Evolutionary conservation across 192 early-diverging fungal species (phyloP), one percentile per base, ranked within the genome.

Genomic region (Haplosporangium gracile): DNA sequence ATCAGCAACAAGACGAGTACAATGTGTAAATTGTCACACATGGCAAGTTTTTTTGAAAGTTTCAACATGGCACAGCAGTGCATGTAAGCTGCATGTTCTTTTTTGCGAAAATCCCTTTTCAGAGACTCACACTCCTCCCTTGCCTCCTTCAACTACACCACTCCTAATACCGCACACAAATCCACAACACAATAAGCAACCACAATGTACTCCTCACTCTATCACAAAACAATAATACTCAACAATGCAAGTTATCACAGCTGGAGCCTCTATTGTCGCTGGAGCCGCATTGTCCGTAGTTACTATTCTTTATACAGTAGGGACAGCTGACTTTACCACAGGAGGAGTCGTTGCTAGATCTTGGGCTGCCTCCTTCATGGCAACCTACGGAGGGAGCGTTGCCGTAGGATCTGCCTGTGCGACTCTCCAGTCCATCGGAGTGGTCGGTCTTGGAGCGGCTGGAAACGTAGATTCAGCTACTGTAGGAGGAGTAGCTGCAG

Each of bases 321-420:
- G 34, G 4, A 10, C 4, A 2, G 10, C 72, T 22, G 84, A 74
- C 6, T 86, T 82, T 43, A 68, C 74, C 9, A 29, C 26, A 36
- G 68, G 34, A 29, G 80, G 83, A 42, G 82, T 85, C 49, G 73
- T 45, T 9, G 43, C 79, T 29, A 60, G 83, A 8, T 51, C 80
- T 5, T 42, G 65, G 22, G 79, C 73, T 1, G 80, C 83, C 26
- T 82, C 60, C 38, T 24, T 75, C 1, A 85, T 85, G 79, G 70
- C 74, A 4, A 47, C 74, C 13, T 34, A 81, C 24, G 60, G 68
- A 34, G 80, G 79, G 4, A 8, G 32, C 10, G 70, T 76, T 1
- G 45, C 47, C 38, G 45, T 65, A 15, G 84, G 80, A 32, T 72
- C 72, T 10, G 32, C 51, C 20, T 72, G 53, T 38, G 32, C 80